Conservation (phyloP, 73 alveolate genomes). For the Paramecium biaurelia region DNA sequence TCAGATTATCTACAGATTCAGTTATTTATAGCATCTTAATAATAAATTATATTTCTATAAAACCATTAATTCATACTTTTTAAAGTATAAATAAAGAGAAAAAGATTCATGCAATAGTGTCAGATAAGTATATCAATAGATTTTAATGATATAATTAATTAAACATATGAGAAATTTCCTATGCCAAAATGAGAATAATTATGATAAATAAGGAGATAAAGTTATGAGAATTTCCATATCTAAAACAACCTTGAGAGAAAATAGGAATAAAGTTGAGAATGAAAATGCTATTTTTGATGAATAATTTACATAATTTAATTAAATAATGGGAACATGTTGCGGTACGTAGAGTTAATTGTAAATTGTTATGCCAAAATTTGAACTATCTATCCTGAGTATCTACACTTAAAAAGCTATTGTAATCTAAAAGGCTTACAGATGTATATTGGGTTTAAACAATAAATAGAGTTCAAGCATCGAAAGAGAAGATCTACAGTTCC, state of each 20-base stretch:
- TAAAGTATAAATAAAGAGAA: too few species aligned
- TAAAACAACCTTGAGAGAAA: too few species aligned
- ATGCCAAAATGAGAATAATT: too few species aligned
- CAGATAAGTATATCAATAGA: background rate
- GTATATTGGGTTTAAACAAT: background rate
- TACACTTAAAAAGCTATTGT: background rate
- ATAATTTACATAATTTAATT: background rate
- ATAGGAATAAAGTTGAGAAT: background rate
- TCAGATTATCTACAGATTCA: background rate
- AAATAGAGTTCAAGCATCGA: constrained; percentile 8
- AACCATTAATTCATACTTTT: background rate
- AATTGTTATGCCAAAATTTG: background rate
- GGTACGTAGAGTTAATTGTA: background rate
- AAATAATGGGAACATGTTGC: constrained; percentile 24
- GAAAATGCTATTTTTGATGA: background rate
- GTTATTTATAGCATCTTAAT: too few species aligned
- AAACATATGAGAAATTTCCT: background rate
- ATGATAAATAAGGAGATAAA: background rate
- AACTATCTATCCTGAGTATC: background rate
- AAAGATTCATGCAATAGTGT: too few species aligned
- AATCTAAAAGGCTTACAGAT: background rate
- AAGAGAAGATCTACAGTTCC: background rate
- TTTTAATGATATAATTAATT: background rate
- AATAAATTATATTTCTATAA: background rate
- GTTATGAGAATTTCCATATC: background rate